Conservation (phyloP, 805 yeast genomes). For the Metschnikowia gruessii region DNA sequence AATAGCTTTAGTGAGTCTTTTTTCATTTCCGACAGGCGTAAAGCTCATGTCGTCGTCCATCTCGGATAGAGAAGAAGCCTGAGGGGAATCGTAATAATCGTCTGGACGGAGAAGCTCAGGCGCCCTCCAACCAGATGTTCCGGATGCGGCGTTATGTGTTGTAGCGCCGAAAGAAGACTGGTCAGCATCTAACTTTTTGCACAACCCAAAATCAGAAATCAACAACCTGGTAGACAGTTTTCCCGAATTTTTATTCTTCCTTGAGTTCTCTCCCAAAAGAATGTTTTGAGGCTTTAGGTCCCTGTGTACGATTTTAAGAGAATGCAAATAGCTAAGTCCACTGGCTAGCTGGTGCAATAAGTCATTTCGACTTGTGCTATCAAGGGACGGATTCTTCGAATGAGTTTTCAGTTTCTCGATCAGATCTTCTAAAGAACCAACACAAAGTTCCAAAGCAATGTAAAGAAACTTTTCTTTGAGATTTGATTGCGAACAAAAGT, state of each 20-base stretch:
- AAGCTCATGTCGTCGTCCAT: slow-evolving; percentile 6
- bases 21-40: slow-evolving; percentile 34
- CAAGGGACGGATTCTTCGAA: slow-evolving; percentile 18
- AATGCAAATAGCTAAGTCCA: slow-evolving; percentile 85
- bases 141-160: slow-evolving; percentile 82
- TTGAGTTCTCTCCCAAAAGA: slow-evolving; percentile 63
- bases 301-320: slow-evolving; percentile 88
- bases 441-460: slow-evolving; percentile 90
- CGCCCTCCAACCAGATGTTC: slow-evolving; percentile 98
- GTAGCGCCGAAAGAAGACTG: slow-evolving; percentile 94
- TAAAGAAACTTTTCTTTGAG: slow-evolving; percentile 71
- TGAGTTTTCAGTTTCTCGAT: slow-evolving; percentile 50
- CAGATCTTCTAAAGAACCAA: slow-evolving; percentile 83
- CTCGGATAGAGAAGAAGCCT: slow-evolving; percentile 28
- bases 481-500: slow-evolving; percentile 88
- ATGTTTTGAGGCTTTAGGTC: slow-evolving; percentile 95
- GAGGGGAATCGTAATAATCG: slow-evolving; percentile 39
- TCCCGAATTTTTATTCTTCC: slow-evolving; percentile 9
- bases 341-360: slow-evolving; percentile 72
- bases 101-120: slow-evolving; percentile 67
- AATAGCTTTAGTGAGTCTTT: slow-evolving; percentile 80
- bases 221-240: slow-evolving; percentile 52
- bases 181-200: slow-evolving; percentile 86
- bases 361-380: slow-evolving; percentile 26
- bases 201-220: slow-evolving; percentile 94